These are phyloP conservation scores for Clarireedia homoeocarpa DNA, from an alignment of 2,329 filamentous ascomycete species.

Conservation along the genomic window DNA sequence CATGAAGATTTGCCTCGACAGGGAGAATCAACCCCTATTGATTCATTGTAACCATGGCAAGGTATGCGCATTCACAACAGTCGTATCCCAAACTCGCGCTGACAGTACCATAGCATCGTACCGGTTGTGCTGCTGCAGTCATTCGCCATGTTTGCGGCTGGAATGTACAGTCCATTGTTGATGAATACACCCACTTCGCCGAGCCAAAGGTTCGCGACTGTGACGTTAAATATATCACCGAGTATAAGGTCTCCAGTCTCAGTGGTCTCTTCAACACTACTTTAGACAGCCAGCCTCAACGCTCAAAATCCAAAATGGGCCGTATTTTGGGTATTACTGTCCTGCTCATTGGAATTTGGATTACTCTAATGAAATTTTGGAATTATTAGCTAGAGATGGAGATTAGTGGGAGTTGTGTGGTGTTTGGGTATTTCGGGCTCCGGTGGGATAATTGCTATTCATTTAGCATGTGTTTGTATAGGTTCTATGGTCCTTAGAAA, in stretches of 20 bases:
- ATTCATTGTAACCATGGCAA: conserved; percentile 93
- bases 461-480: not conserved
- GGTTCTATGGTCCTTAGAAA: conserved; percentile 6
- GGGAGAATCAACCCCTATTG: conserved; percentile 68
- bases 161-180: conserved; percentile 51
- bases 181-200: conserved; percentile 66
- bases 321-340: conserved; percentile 11
- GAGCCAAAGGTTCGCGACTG: conserved; percentile 51
- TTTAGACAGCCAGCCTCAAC: not conserved
- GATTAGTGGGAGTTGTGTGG: not conserved
- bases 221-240: conserved; percentile 50
- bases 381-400: conserved; percentile 1
- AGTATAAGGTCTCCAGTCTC: conserved; percentile 38
- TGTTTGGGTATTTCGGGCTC: conserved; percentile 1
- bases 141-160: conserved; percentile 68
- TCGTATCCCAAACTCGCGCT: conserved; percentile 3
- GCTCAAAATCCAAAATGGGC: conserved; percentile 7
- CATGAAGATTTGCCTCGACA: conserved; percentile 62
- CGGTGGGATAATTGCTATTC: not conserved
- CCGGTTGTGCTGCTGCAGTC: conserved; percentile 78
- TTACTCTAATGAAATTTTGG: not conserved
- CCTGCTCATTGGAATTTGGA: conserved; percentile 14
- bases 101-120: conserved; percentile 56
- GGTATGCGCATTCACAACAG: conserved; percentile 25
- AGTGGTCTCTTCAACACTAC: conserved; percentile 29